These are phyloP conservation scores for Lichtheimia corymbifera DNA, from an alignment of 371 early-diverging fungal genomes.

Conservation along the genomic window DNA sequence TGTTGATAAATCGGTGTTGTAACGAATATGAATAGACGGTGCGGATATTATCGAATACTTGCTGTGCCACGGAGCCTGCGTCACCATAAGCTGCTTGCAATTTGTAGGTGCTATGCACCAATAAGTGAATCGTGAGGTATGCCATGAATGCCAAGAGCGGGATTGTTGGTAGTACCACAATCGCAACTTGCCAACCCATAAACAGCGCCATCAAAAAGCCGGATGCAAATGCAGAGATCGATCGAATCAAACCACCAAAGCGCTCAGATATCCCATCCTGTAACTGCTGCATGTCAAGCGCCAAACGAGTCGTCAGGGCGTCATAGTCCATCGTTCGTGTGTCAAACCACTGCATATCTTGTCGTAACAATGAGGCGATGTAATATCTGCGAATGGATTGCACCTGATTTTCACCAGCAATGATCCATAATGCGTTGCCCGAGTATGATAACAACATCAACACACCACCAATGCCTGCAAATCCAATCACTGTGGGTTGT, in stretches of 20 bases:
- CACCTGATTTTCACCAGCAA: constrained; percentile 33
- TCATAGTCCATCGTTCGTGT: constrained; percentile 56
- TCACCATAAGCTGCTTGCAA: constrained; percentile 47
- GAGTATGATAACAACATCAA: constrained; percentile 36
- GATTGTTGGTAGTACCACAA: too few species aligned
- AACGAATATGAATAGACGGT: constrained; percentile 87
- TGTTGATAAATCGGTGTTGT: constrained; percentile 65
- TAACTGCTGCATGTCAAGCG: constrained; percentile 71
- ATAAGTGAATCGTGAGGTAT: not conserved
- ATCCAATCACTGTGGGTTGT: constrained; percentile 13
- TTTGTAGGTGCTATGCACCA: too few species aligned
- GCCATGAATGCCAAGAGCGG: constrained; percentile 42
- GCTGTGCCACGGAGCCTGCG: constrained; percentile 51
- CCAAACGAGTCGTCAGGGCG: constrained; percentile 68
- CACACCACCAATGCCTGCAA: constrained; percentile 36
- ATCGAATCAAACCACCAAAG: constrained; percentile 71
- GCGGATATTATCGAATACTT: constrained; percentile 83
- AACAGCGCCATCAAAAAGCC: constrained; percentile 88
- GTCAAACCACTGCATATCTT: constrained; percentile 88
- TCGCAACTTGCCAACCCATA: constrained; percentile 69
- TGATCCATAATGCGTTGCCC: constrained; percentile 41
- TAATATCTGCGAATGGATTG: constrained; percentile 52
- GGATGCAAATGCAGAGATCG: constrained; percentile 75
- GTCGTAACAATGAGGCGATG: constrained; percentile 76
- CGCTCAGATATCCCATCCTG: constrained; percentile 91